These are phyloP conservation scores for Solanum neorickii DNA, from an alignment of 257 asterid species.

Conservation along the genomic window DNA sequence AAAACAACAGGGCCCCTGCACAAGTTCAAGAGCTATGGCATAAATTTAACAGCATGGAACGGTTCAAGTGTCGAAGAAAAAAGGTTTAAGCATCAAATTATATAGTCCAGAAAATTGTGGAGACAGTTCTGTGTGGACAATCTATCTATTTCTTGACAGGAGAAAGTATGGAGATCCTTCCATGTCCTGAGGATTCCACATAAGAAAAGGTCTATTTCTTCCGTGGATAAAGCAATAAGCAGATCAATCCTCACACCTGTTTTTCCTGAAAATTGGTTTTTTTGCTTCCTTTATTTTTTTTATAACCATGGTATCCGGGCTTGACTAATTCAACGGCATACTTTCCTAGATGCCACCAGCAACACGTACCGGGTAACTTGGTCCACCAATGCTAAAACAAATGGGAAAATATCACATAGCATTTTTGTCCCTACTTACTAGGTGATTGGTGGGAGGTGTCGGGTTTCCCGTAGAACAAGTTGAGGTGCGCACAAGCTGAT, in stretches of 20 bases:
- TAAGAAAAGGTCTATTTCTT: not conserved
- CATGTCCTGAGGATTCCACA: not conserved
- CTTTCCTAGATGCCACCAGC: not conserved
- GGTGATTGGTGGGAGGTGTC: not conserved
- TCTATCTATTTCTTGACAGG: not conserved
- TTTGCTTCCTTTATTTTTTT: not conserved
- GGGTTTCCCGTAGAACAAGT: not conserved
- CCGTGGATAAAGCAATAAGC: not conserved
- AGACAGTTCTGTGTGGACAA: not conserved
- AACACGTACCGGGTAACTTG: not conserved
- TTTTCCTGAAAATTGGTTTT: not conserved
- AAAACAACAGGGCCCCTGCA: conserved; percentile 82
- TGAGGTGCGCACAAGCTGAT: not conserved
- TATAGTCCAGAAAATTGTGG: not conserved
- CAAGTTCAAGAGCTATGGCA: not conserved
- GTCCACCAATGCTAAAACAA: not conserved
- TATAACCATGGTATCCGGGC: not conserved
- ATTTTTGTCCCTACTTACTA: not conserved
- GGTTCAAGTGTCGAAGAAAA: not conserved
- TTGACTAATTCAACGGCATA: not conserved
- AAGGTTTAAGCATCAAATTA: not conserved
- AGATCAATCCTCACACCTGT: not conserved
- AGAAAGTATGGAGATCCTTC: not conserved
- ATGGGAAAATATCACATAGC: not conserved
- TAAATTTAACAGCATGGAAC: not conserved